A percentile compares a stretch with the other conserved stretches of the same genome.
Conservation (phyloP, 345 rosid species). For the Murraya koenigii region DNA sequence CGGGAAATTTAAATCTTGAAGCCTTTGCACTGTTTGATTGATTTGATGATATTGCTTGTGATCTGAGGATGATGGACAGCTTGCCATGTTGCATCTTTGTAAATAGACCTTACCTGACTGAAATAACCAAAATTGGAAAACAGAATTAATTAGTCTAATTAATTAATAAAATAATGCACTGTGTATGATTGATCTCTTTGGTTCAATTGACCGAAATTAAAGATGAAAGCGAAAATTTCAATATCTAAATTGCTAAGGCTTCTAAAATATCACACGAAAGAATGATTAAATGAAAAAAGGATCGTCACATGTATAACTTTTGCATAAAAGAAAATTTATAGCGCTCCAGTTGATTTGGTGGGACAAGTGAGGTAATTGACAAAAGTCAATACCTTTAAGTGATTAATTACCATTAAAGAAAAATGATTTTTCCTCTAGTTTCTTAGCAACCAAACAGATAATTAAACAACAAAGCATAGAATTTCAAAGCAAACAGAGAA, state of each 20-base stretch:
- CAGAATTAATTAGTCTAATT: background rate
- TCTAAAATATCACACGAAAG: background rate
- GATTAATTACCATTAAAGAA: background rate
- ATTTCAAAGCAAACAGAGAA: background rate
- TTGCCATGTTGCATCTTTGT: constrained; percentile 58
- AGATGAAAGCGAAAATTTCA: background rate
- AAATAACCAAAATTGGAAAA: constrained; percentile 22
- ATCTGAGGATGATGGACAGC: constrained; percentile 38
- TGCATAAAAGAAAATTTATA: background rate
- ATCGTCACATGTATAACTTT: too few relatives aligned
- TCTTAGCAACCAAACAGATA: constrained; percentile 23
- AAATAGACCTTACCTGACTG: constrained; percentile 91
- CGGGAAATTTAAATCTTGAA: constrained; percentile 75
- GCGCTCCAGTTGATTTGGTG: constrained; percentile 1
- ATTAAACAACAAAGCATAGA: background rate
- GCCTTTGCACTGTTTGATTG: constrained; percentile 47
- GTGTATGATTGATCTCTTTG: too few relatives aligned
- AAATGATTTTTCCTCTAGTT: background rate
- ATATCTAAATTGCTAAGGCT: background rate
- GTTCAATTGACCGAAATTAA: background rate
- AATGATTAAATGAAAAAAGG: background rate
- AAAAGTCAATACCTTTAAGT: background rate
- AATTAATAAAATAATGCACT: background rate
- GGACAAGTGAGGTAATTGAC: background rate
- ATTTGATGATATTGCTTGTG: constrained; percentile 26